Percentiles rank a stretch among this genome's conserved stretches.
These are phyloP conservation scores for Dunaliella sp. DNA, from an alignment of 139 green algal species.

Conservation along the genomic window DNA sequence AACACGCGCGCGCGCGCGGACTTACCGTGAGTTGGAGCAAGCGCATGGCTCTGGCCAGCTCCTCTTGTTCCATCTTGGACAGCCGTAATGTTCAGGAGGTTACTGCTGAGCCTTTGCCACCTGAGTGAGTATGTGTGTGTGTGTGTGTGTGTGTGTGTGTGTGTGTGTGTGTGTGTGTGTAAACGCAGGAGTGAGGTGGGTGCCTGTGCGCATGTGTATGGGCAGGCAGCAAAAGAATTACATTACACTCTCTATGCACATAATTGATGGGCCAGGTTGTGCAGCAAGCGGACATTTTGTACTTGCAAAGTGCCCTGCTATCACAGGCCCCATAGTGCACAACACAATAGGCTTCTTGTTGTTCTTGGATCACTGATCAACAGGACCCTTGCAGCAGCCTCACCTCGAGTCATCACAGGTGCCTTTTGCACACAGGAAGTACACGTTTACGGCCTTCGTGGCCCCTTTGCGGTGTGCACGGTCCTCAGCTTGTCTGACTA, in stretches of 20 bases:
- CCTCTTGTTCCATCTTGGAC: slow-evolving; percentile 52
- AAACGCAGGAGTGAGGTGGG: background rate
- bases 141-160: background rate
- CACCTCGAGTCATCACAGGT: slow-evolving; percentile 70
- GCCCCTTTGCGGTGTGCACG: slow-evolving; percentile 82
- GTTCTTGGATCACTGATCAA: background rate
- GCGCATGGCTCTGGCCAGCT: background rate
- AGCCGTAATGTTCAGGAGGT: slow-evolving; percentile 47
- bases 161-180: slow-evolving; percentile 4
- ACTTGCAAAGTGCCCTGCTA: too few relatives aligned
- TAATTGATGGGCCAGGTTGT: too few relatives aligned
- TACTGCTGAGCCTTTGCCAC: slow-evolving; percentile 53
- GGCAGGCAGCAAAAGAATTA: background rate
- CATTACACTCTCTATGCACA: too few relatives aligned
- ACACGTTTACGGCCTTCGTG: slow-evolving; percentile 74
- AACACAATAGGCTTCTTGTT: background rate
- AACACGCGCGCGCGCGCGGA: background rate
- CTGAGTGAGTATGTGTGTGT: background rate
- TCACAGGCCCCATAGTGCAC: background rate
- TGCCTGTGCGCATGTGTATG: background rate
- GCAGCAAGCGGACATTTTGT: too few relatives aligned
- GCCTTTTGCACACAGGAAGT: slow-evolving; percentile 79
- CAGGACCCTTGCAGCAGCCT: background rate
- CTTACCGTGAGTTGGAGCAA: background rate
- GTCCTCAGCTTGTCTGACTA: slow-evolving; percentile 86